Evolutionary conservation across 495 filamentous ascomycete species (phyloP), one percentile per base, ranked within the genome.

Genomic region (Apiosordaria backusii): DNA sequence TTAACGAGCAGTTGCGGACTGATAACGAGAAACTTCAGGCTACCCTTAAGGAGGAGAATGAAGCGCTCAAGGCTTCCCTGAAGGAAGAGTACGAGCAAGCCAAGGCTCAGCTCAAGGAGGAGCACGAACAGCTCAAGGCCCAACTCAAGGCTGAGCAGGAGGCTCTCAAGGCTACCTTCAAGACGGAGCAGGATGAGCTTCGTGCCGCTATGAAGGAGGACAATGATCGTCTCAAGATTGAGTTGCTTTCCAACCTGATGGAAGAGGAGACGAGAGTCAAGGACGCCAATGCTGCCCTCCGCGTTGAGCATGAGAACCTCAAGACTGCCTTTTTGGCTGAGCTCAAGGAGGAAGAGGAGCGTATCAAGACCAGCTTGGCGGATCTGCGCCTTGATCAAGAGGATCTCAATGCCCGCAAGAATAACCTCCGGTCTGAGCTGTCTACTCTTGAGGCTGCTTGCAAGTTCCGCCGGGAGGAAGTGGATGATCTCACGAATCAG

Each of bases 391-490:
- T 77, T 1, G 91, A 94, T 71, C 89, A 91, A 68, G 89, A 96
- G 40, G 84, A 86, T 22, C 80, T 98, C 29, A 76, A 77, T 19
- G 79, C 85, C 55, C 89, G 94, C 69, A 97, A 92, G 79, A 82
- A 85, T 16, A 87, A 88, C 54, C 82, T 97, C 23, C 85, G 86
- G 16, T 91, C 90, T 45, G 93, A 99, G 67, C 85, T 97, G 3
- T 92, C 93, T 22, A 88, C 88, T 18, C 82, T 98, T 0, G 92
- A 97, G 71, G 97, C 92, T 22, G 93, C 94, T 3, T 84, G 97
- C 3, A 86, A 89, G 18, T 85, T 98, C 64, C 89, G 95, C 16
- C 89, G 91, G 24, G 94, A 97, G 74, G 95, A 99, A 75, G 88
- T 98, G 63, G 85, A 92, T 52, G 82, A 87, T 24, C 96, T 99